Evolutionary conservation across 1,284 basidiomycete species (phyloP).

Genomic region (Inonotus obliquus): DNA sequence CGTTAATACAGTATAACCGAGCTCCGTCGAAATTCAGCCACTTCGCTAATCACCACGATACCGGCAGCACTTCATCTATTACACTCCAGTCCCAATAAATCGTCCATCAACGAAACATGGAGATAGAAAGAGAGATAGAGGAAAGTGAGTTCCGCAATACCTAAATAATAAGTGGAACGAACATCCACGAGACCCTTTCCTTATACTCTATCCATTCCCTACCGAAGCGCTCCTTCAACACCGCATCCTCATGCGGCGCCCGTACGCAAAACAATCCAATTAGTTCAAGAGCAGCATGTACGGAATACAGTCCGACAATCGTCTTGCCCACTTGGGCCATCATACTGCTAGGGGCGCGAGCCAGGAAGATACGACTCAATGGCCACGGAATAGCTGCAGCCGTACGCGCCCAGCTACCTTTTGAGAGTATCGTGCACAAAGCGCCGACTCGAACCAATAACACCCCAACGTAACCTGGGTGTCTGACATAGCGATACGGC

Average conservation of each 20-base stretch:
- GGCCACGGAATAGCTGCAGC: constrained; percentile 4
- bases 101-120: too few species aligned
- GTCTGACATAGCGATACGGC: constrained; percentile 12
- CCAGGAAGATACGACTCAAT: neutral
- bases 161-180: constrained; percentile 18
- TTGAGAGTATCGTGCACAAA: neutral
- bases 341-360: neutral
- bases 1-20: too few species aligned
- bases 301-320: neutral
- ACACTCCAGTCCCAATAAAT: too few species aligned
- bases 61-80: too few species aligned
- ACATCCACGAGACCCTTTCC: neutral
- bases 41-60: too few species aligned
- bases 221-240: neutral
- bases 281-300: constrained; percentile 3
- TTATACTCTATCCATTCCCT: neutral
- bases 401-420: neutral
- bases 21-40: too few species aligned
- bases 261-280: constrained; percentile 5
- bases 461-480: constrained; percentile 16
- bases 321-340: neutral
- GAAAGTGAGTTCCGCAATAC: neutral
- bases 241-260: neutral
- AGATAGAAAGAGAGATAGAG: too few species aligned
- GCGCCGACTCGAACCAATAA: constrained; percentile 7